Conservation (phyloP, 2,329 filamentous ascomycete genomes). For the Xylaria sp. region DNA sequence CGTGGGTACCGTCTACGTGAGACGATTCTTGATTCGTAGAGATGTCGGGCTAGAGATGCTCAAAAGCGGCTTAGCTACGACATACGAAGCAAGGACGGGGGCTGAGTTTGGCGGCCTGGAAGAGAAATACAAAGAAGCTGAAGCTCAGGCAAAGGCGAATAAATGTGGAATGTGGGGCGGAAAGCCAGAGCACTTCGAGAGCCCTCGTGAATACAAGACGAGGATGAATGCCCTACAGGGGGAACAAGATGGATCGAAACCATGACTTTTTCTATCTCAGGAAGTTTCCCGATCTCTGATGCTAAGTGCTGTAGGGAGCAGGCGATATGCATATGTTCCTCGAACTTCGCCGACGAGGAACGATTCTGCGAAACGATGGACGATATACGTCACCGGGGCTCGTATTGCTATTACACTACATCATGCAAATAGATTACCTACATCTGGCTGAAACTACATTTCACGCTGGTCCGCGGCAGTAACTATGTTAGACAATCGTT, state of each 20-base stretch:
- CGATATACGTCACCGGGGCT: neutral
- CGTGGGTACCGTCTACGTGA: conserved; percentile 82
- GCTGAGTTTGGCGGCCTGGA: conserved; percentile 83
- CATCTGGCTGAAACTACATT: neutral
- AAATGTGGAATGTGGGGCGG: conserved; percentile 78
- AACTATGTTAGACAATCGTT: no score
- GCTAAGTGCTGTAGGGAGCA: neutral
- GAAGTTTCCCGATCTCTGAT: neutral
- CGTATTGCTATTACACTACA: neutral
- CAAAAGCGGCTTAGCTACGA: conserved; percentile 80
- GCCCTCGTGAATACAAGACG: conserved; percentile 85
- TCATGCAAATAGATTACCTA: neutral
- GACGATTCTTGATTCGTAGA: conserved; percentile 69
- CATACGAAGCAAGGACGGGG: conserved; percentile 91
- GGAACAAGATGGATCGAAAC: conserved; percentile 28
- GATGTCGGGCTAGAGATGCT: conserved; percentile 94
- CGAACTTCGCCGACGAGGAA: conserved; percentile 4
- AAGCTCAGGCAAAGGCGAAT: conserved; percentile 68
- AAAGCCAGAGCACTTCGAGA: conserved; percentile 71
- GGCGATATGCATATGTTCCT: neutral
- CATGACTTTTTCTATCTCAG: conserved; percentile 5
- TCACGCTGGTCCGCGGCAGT: no score
- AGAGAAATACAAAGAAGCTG: conserved; percentile 67
- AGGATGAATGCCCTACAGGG: conserved; percentile 47
- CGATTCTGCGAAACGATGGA: neutral